Percentiles rank a stretch among this genome's conserved stretches.
These are phyloP conservation scores for Malassezia sympodialis DNA, from an alignment of 1,284 basidiomycete genomes.

Conservation along the genomic window DNA sequence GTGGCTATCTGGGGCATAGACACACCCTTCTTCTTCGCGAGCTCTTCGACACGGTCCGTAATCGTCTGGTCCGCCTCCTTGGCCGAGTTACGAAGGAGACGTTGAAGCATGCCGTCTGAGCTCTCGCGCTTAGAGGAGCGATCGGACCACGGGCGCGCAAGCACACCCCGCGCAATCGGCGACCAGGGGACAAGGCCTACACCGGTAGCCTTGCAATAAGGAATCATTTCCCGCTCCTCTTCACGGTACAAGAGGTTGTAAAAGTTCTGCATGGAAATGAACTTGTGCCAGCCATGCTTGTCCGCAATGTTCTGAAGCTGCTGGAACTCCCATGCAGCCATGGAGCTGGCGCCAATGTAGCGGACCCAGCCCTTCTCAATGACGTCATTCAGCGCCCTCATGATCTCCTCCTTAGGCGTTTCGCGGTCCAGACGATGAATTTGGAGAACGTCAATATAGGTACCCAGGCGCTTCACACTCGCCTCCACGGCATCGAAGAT, in stretches of 20 bases:
- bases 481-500: conserved; percentile 68
- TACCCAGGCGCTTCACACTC: conserved; percentile 60
- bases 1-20: conserved; percentile 51
- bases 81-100: neutral
- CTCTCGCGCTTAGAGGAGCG: neutral
- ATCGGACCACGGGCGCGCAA: conserved; percentile 43
- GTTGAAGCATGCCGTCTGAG: neutral
- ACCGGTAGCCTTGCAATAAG: conserved; percentile 53
- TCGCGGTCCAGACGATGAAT: conserved; percentile 55
- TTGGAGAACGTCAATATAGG: conserved; percentile 55
- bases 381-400: conserved; percentile 56
- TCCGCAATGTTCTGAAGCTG: conserved; percentile 16
- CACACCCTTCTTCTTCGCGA: conserved; percentile 47
- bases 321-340: conserved; percentile 19
- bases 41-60: conserved; percentile 48
- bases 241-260: conserved; percentile 58
- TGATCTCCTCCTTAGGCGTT: conserved; percentile 58
- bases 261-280: conserved; percentile 60
- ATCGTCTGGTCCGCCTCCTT: conserved; percentile 13
- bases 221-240: conserved; percentile 62
- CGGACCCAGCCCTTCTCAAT: conserved; percentile 49
- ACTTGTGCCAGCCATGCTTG: conserved; percentile 24
- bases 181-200: conserved; percentile 52
- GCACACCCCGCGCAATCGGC: conserved; percentile 50
- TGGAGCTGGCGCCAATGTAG: conserved; percentile 18